Evolutionary conservation across 140 eudicot genomes (phyloP).

Genomic region (Oenanthe javanica): DNA sequence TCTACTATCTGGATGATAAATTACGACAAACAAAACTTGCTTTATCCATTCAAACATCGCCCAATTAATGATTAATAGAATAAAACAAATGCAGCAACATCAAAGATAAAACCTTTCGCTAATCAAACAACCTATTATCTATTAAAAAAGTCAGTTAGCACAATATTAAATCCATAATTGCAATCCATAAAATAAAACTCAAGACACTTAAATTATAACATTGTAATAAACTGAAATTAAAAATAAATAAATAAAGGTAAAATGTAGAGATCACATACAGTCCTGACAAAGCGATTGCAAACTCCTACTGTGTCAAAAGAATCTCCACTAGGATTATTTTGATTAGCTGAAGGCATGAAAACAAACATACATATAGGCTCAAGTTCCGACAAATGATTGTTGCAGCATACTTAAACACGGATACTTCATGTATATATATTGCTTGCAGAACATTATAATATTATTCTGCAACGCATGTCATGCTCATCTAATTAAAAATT

Average conservation of each 20-base stretch:
- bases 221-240: not conserved
- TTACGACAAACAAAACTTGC: too few relatives aligned
- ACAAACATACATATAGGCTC: not conserved
- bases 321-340: constrained; percentile 20
- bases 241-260: not conserved
- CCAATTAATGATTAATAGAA: not conserved
- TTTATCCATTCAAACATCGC: not conserved
- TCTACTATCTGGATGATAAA: not conserved
- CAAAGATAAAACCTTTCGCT: not conserved
- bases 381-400: too few relatives aligned
- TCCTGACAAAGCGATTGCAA: constrained; percentile 75
- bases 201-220: not conserved
- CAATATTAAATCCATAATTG: not conserved
- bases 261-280: constrained; percentile 30
- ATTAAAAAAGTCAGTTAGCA: too few relatives aligned
- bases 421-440: too few relatives aligned
- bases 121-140: not conserved
- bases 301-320: constrained; percentile 27
- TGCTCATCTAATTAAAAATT: too few relatives aligned
- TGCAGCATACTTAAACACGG: too few relatives aligned
- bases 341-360: constrained; percentile 13
- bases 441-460: too few relatives aligned
- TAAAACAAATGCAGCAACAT: not conserved
- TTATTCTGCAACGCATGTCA: too few relatives aligned
- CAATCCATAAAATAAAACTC: not conserved